Base-by-base conservation (phyloP, 257 asterid genomes). In the Paulownia fortunei region DNA sequence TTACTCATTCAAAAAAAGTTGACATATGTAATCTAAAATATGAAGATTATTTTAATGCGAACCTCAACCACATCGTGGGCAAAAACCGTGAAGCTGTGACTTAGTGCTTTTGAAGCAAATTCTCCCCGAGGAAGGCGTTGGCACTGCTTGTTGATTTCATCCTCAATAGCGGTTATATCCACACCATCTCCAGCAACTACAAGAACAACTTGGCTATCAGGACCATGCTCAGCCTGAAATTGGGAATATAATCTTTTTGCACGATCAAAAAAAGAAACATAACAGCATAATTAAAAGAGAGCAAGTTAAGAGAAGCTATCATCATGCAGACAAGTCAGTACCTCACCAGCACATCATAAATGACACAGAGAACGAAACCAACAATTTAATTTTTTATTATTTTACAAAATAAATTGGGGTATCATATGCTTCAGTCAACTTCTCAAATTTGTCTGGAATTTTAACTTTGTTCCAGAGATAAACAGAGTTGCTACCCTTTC, bases 161-260 rank as follows among this genome's bases (percentile, higher is more conserved):
- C 87, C 83, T 86, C 87, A 68, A 96, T 93, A 59, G 86, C 90
- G 78, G 66, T 74, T 72, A 91, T 68, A 85, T 96, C 88, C 46
- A 90, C 96, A 78, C 87, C 96, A 54, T 90, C 97, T 71, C 98
- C 98, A 84, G 90, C 90, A 84, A 90, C 85, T 79, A 96, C 97
- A 77, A 93, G 94, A 77, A 96, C 98, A 78, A 93, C 99, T 85
- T 96, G 99, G 90, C 99, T 96, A 76, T 96, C 98, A 32, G 99
- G 99, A 63, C 98, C 99, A 67, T 93, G 98, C 90, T 96, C 98
- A 58, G 98, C 99, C 99, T 96, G 90, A 81, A 83, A 84, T 66
- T 61, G 69, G 64, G 75, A 72, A 19, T 80, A 70, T 13, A 52
- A 11, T 54, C 39, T 67, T 54, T 74, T 65, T n/a, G n/a, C n/a